phyloP scores from a whole-genome alignment of 1,284 basidiomycete species.

The Singerocomus inundabilis region DNA sequence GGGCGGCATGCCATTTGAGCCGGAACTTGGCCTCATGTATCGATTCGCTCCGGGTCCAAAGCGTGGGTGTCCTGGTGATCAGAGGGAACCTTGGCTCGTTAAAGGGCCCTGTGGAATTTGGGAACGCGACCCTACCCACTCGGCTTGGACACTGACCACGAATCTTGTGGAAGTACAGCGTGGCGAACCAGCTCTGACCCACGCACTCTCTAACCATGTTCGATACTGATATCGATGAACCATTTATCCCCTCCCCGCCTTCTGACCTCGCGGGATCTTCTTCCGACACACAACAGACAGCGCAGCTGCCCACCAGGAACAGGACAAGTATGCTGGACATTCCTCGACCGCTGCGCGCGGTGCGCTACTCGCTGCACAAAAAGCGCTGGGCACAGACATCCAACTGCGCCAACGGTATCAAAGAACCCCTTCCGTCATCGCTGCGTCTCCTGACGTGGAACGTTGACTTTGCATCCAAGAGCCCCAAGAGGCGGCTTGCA shows the following conservation, averaged over 20 bases:
- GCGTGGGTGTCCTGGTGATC: slow-evolving; percentile 11
- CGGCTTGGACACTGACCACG: slow-evolving; percentile 11
- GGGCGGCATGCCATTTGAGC: slow-evolving; percentile 3
- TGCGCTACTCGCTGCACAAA: slow-evolving; percentile 34
- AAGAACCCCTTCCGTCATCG: slow-evolving; percentile 38
- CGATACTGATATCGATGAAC: slow-evolving; percentile 31
- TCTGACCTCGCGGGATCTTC: slow-evolving; percentile 30
- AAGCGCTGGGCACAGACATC: slow-evolving; percentile 35
- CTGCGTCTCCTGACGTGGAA: slow-evolving; percentile 67
- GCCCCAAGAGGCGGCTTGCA: slow-evolving; percentile 42
- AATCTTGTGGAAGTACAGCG: slow-evolving; percentile 15
- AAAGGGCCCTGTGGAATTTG: slow-evolving; percentile 9
- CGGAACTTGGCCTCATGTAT: slow-evolving; percentile 32
- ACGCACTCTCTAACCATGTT: slow-evolving; percentile 23
- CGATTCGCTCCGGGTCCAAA: slow-evolving; percentile 15
- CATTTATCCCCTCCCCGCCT: slow-evolving; percentile 32
- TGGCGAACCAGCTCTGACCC: slow-evolving; percentile 10
- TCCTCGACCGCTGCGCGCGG: slow-evolving; percentile 31
- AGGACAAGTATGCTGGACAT: slow-evolving; percentile 26
- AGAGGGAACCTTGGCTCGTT: slow-evolving; percentile 12
- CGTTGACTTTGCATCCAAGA: slow-evolving; percentile 46
- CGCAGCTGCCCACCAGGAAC: slow-evolving; percentile 19
- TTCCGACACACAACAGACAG: slow-evolving; percentile 33
- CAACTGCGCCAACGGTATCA: slow-evolving; percentile 32
- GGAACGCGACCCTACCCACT: too few species aligned